phyloP scores from a whole-genome alignment of 805 yeast genomes.

The Candida stauntonica region DNA sequence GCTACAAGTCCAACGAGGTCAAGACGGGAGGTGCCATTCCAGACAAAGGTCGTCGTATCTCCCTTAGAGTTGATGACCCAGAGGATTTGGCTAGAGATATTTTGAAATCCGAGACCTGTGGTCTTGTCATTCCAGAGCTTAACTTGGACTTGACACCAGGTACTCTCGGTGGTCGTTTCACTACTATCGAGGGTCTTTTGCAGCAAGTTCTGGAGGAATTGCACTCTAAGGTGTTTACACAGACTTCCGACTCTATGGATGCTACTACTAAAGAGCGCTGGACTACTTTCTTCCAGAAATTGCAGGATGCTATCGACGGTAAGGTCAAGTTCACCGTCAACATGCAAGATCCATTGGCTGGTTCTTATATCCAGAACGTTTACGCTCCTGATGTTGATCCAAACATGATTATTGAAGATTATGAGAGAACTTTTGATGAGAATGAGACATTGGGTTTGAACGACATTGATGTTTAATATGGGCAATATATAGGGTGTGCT shows the following conservation, averaged over 20 bases:
- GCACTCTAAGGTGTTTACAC: constrained; percentile 75
- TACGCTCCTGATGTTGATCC: constrained; percentile 99
- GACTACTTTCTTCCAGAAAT: constrained; percentile 68
- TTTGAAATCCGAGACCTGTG: constrained; percentile 91
- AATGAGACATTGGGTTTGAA: constrained; percentile 87
- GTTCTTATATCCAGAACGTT: constrained; percentile 95
- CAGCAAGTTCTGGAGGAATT: constrained; percentile 88
- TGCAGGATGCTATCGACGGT: constrained; percentile 80
- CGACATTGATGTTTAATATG: constrained; percentile 33
- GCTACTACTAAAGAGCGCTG: constrained; percentile 72
- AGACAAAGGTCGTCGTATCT: constrained; percentile 69
- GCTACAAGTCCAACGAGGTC: constrained; percentile 94
- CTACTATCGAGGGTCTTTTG: constrained; percentile 91
- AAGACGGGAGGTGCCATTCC: constrained; percentile 98
- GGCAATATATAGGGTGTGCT: neutral
- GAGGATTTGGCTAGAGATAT: constrained; percentile 94
- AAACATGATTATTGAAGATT: constrained; percentile 87
- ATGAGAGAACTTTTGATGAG: constrained; percentile 82
- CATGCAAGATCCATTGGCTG: constrained; percentile 94
- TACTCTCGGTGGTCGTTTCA: constrained; percentile 96
- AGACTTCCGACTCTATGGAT: constrained; percentile 91
- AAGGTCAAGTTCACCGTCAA: constrained; percentile 74
- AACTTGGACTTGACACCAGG: constrained; percentile 91
- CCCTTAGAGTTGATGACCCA: constrained; percentile 69
- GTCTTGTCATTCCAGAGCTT: constrained; percentile 79